phyloP scores from a whole-genome alignment of 2,329 filamentous ascomycete genomes.

The Pseudocercospora vitis region DNA sequence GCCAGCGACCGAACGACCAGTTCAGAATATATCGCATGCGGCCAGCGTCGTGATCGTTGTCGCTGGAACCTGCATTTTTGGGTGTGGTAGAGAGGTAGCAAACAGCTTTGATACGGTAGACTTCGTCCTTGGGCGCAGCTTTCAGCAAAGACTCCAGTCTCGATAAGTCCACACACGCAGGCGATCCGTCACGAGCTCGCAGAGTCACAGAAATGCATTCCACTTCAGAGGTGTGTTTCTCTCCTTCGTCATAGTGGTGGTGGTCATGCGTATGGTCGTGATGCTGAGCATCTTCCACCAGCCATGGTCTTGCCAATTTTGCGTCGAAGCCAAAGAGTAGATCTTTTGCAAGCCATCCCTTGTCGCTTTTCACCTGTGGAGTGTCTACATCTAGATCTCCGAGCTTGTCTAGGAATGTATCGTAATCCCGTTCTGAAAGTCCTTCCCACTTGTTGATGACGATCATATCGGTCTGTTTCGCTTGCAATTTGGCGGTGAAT shows the following conservation, averaged over 20 bases:
- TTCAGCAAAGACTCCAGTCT: constrained; percentile 67
- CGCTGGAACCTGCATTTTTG: constrained; percentile 39
- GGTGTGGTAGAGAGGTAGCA: constrained; percentile 50
- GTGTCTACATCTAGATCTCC: constrained; percentile 78
- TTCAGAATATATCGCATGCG: constrained; percentile 79
- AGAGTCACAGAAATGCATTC: constrained; percentile 86
- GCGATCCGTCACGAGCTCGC: constrained; percentile 30
- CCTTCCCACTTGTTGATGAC: constrained; percentile 92
- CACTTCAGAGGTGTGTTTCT: constrained; percentile 76
- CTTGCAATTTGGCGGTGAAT: constrained; percentile 85
- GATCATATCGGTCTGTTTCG: constrained; percentile 83
- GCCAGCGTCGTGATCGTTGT: constrained; percentile 36
- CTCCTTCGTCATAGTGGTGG: constrained; percentile 38
- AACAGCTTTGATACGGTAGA: constrained; percentile 88
- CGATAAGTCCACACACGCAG: constrained; percentile 56
- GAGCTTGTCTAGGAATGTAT: constrained; percentile 74
- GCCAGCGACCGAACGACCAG: constrained; percentile 97
- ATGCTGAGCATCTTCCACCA: constrained; percentile 40
- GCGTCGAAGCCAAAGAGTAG: constrained; percentile 86
- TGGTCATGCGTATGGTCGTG: constrained; percentile 46
- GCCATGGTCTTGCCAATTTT: constrained; percentile 62
- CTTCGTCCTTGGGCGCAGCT: constrained; percentile 82
- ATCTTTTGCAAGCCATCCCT: constrained; percentile 73
- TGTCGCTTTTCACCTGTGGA: constrained; percentile 77
- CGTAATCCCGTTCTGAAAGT: constrained; percentile 70